Base-by-base conservation (phyloP, 148 eudicot species). In the Nepenthes gracilis region DNA sequence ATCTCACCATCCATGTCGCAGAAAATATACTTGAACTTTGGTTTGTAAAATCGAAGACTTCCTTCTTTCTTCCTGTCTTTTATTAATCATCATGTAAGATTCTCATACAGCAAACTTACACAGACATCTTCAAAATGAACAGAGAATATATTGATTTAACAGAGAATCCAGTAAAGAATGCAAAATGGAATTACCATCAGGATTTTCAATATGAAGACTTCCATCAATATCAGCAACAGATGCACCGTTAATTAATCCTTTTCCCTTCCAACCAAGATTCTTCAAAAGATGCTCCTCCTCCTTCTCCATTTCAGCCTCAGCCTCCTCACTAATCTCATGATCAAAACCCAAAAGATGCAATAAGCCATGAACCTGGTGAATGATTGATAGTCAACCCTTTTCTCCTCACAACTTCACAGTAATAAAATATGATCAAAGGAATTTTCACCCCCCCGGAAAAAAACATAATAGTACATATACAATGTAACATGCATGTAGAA, bases 1-100 rank as follows among this genome's bases (percentile, higher is more conserved):
- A 48, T 52, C 96, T 83, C 74, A 92, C 98, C 98, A 82, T 92
- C 98, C 96, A 92, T 82, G 73, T 92, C 98, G 51, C 96, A 92
- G 77, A 92, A 92, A 63, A 92, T 85, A 71, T 83, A 86, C 67
- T 82, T 78, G 70, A 80, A 88, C 65, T 92, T 92, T 47, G 96
- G 98, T 72, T 63, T 77, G 79, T 90, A 92, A 65, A 92, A 86
- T 13, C 91, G 83, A 23, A 83, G 87, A 72, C 91, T 86, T 65
- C 91, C 96, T 82, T 77, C 88, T 84, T 83, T 88, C 77, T 82
- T 92, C 88, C 98, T 92, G 94, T 82, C 97, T 87, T 78, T 81
- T 74, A 79, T 81, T 66, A 81, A 74, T 72, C 74, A 65, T 74
- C 54, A 69, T 51, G 74, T 85, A 62, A 81, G 83, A 75, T 78